A percentile compares a stretch with the other conserved stretches of the same genome.
phyloP scores from a whole-genome alignment of 2,329 filamentous ascomycete species.

The Albophoma yamanashiensis region DNA sequence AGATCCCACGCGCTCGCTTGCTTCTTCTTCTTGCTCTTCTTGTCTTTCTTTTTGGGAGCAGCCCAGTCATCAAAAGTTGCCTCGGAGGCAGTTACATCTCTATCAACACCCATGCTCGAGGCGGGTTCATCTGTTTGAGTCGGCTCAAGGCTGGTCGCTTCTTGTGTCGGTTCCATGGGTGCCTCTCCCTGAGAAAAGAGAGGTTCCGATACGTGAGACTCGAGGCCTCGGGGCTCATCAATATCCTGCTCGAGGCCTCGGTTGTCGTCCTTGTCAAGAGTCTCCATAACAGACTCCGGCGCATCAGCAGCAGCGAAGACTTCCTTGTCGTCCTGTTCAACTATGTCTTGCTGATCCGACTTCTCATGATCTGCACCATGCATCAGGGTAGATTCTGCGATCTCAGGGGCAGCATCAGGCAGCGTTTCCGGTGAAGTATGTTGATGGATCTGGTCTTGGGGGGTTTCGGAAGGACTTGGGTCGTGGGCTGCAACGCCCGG shows the following conservation, averaged over 20 bases:
- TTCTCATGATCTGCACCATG: neutral
- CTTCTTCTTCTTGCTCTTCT: conserved; percentile 23
- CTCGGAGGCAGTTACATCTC: conserved; percentile 4
- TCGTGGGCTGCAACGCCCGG: neutral
- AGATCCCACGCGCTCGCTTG: neutral
- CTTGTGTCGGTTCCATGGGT: conserved; percentile 14
- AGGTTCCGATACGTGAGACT: conserved; percentile 17
- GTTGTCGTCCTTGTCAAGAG: neutral
- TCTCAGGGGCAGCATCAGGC: neutral
- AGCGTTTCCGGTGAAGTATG: neutral
- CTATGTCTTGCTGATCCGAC: neutral
- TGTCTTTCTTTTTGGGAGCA: conserved; percentile 17
- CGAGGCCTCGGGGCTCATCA: conserved; percentile 3
- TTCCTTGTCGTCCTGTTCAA: neutral
- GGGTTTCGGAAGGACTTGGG: neutral
- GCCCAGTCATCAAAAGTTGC: neutral
- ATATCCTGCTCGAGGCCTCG: neutral
- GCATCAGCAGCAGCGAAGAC: neutral
- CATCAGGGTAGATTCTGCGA: neutral
- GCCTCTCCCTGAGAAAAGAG: conserved; percentile 20
- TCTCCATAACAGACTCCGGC: neutral
- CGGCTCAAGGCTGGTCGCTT: conserved; percentile 8
- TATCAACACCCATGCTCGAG: neutral
- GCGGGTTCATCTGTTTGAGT: conserved; percentile 12
- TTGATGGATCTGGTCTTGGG: neutral